These are phyloP conservation scores for Aspergillus arachidicola DNA, from an alignment of 2,329 filamentous ascomycete species.

Conservation along the genomic window DNA sequence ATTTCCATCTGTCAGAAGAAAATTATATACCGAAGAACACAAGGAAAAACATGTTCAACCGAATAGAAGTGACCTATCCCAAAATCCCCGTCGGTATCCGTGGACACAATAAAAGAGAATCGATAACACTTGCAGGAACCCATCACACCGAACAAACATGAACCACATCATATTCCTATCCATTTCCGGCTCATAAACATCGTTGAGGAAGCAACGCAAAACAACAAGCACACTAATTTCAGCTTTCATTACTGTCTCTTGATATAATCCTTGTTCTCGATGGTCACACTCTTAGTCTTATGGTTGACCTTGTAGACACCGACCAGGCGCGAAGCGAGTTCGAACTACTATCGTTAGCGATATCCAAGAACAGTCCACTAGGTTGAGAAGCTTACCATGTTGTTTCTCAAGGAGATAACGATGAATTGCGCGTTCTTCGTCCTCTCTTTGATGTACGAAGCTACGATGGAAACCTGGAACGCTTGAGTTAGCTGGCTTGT, in stretches of 20 bases:
- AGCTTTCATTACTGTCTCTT: constrained; percentile 31
- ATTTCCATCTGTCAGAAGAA: neutral
- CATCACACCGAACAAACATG: neutral
- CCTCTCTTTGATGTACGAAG: constrained; percentile 97
- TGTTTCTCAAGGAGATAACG: constrained; percentile 95
- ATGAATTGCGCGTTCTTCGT: constrained; percentile 99
- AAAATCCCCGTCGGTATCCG: neutral
- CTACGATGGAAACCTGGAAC: constrained; percentile 85
- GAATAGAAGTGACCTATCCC: constrained; percentile 1
- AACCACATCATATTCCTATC: neutral
- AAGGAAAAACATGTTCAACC: neutral
- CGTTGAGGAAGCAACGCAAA: constrained; percentile 3
- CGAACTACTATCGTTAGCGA: constrained; percentile 59
- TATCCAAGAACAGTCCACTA: neutral
- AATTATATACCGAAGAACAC: neutral
- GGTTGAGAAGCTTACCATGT: constrained; percentile 66
- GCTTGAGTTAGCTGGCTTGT: constrained; percentile 12
- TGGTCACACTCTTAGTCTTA: constrained; percentile 92
- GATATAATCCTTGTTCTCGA: constrained; percentile 82
- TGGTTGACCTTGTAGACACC: constrained; percentile 99
- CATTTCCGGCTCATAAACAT: constrained; percentile 10
- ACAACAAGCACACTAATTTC: constrained; percentile 3
- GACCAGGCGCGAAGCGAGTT: constrained; percentile 90
- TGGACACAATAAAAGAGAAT: neutral
- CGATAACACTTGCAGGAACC: neutral